Base-by-base conservation (phyloP, 352 stramenopile species). In the Phytophthora pisi region DNA sequence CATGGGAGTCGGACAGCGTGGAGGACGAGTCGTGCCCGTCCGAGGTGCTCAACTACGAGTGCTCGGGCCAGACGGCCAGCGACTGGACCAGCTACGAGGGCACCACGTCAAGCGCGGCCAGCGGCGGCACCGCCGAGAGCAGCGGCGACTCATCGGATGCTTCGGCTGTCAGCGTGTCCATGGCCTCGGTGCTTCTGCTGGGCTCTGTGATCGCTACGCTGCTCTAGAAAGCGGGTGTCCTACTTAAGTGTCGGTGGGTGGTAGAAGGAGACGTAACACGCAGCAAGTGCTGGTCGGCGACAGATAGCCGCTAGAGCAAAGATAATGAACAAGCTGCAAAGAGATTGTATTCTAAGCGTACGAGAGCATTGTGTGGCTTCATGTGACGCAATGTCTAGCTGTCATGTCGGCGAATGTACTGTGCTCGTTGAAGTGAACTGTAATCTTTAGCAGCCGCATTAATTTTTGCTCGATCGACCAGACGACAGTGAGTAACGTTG, bases 21-120 rank as follows among this genome's bases (percentile, higher is more conserved):
- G 68, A 74, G 51, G 60, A 70, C 47, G 45, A 36, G 52, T 76
- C 72, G 51, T 79, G 72, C 24, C 72, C 72, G 51, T 76, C 57
- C 7, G 20, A 56, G 42, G 68, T 74, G 64, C 67, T 74, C 15
- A 79, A 79, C 50, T 84, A 78, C 71, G 59, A 77, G 61, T 87
- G 78, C 51, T 68, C 76, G 30, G 66, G 66, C 6, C 78, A 87
- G 46, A 78, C 56, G n/a, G 64, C 74, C 24, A 87, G 76, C 43
- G 78, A 74, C 59, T 87, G 78, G 78, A 81, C 76, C 20, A 71
- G 64, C 54, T 76, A 75, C 52, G 51, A 64, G 16, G 67, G 72
- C 56, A 76, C 72, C 4, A 74, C 63, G 13, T 72, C 68, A 4
- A 74, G 68, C 23, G 68, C 68, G 8, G 68, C 68, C 28, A 79